Conservation (phyloP, 306 rosid species). For the Erythrophleum fordii region DNA sequence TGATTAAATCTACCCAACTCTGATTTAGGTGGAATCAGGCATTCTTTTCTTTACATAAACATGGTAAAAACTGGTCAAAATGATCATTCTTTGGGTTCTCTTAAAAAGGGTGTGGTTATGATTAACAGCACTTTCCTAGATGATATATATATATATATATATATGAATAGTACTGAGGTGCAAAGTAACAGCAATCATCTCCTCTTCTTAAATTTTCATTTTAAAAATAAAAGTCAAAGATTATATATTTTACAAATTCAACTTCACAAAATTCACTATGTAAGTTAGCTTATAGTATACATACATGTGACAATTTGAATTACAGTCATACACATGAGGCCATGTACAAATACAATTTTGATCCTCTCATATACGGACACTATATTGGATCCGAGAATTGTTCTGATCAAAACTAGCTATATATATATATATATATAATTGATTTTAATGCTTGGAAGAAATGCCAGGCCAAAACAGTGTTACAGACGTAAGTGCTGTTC, state of each 20-base stretch:
- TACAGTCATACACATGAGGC: too few species aligned
- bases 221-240: not conserved
- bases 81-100: constrained; percentile 3
- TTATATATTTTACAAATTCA: not conserved
- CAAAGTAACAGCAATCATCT: constrained; percentile 34
- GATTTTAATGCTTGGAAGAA: too few species aligned
- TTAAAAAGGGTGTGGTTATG: not conserved
- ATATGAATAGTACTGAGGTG: constrained; percentile 18
- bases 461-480: too few species aligned
- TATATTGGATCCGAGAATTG: too few species aligned
- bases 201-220: constrained; percentile 4
- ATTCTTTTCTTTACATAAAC: not conserved
- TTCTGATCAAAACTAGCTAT: too few species aligned
- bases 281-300: too few species aligned
- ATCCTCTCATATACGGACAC: too few species aligned
- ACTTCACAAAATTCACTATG: too few species aligned
- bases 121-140: constrained; percentile 9
- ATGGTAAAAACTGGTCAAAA: constrained; percentile 18
- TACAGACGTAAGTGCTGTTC: not conserved
- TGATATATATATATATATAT: not conserved
- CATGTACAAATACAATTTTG: too few species aligned
- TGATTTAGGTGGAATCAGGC: constrained; percentile 18
- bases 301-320: too few species aligned
- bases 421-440: too few species aligned
- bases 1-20: constrained; percentile 4